Evolutionary conservation across 306 rosid species (phyloP).

Genomic region (Cicer judaicum): DNA sequence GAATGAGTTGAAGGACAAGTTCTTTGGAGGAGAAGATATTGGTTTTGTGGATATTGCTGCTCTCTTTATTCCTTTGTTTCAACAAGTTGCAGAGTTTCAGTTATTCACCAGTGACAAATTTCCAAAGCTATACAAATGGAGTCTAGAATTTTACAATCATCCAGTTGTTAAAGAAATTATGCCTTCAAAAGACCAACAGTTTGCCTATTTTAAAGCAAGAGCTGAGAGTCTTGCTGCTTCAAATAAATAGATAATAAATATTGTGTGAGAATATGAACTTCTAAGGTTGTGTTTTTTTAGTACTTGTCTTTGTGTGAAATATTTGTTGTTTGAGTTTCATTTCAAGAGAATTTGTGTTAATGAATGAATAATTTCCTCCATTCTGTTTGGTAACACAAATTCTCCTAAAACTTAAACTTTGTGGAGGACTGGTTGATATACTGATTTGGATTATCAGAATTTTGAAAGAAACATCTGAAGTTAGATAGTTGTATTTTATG

Average conservation of each 20-base stretch:
- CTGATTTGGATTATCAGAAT: neutral
- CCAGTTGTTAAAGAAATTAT: conserved; percentile 43
- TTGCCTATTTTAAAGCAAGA: conserved; percentile 36
- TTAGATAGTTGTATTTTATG: neutral
- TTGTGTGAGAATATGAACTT: conserved; percentile 37
- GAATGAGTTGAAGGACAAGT: conserved; percentile 60
- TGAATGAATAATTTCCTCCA: neutral
- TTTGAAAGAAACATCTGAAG: neutral
- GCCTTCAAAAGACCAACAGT: conserved; percentile 51
- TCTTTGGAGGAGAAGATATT: conserved; percentile 63
- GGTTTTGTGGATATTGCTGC: conserved; percentile 64
- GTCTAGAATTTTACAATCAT: conserved; percentile 44
- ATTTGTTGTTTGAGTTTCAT: neutral
- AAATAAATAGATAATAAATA: conserved; percentile 11
- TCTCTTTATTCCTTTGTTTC: conserved; percentile 33
- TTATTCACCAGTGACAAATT: conserved; percentile 49
- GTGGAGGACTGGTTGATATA: neutral
- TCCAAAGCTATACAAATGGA: conserved; percentile 57
- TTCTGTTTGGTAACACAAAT: neutral
- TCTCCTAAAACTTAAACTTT: neutral
- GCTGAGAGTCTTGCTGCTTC: conserved; percentile 15
- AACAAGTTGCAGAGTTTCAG: conserved; percentile 49
- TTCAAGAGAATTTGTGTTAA: neutral
- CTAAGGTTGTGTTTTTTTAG: neutral
- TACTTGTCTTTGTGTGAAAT: neutral